Evolutionary conservation across 371 early-diverging fungal species (phyloP).

Genomic region (Chytridium lagenaria): DNA sequence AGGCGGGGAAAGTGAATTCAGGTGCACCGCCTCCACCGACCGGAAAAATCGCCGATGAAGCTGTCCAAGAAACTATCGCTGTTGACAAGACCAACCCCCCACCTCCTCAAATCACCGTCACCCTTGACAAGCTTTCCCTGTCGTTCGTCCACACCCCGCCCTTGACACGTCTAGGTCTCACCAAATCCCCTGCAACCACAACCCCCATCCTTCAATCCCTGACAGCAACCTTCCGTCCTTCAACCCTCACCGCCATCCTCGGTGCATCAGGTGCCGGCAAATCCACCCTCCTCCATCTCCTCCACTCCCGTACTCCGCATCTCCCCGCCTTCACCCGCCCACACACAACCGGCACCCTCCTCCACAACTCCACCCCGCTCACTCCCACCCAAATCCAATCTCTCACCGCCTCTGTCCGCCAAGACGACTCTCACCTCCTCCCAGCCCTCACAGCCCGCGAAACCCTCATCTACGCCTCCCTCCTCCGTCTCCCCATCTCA

Average conservation of each 20-base stretch:
- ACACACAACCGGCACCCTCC: constrained; percentile 29
- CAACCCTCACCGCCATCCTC: constrained; percentile 73
- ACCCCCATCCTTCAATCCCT: background rate
- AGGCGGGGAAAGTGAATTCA: background rate
- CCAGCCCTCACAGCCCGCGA: constrained; percentile 52
- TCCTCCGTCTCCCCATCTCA: constrained; percentile 38
- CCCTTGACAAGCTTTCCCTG: background rate
- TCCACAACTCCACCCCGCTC: constrained; percentile 31
- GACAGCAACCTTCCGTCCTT: constrained; percentile 56
- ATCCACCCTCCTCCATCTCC: constrained; percentile 67
- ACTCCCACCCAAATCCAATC: constrained; percentile 19
- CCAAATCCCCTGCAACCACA: background rate
- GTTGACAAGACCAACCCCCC: too few species aligned
- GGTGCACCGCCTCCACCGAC: background rate
- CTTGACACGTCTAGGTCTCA: too few species aligned
- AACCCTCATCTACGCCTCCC: constrained; percentile 44
- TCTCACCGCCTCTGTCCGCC: constrained; percentile 41
- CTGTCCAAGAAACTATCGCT: background rate
- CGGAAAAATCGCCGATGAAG: background rate
- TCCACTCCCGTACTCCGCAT: constrained; percentile 58
- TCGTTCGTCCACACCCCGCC: background rate
- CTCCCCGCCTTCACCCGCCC: constrained; percentile 24
- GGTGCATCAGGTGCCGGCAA: constrained; percentile 85
- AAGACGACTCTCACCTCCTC: constrained; percentile 51
- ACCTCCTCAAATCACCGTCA: background rate